Evolutionary conservation across 768 basidiomycete species (phyloP).

Genomic region (Polyporus arcularius): DNA sequence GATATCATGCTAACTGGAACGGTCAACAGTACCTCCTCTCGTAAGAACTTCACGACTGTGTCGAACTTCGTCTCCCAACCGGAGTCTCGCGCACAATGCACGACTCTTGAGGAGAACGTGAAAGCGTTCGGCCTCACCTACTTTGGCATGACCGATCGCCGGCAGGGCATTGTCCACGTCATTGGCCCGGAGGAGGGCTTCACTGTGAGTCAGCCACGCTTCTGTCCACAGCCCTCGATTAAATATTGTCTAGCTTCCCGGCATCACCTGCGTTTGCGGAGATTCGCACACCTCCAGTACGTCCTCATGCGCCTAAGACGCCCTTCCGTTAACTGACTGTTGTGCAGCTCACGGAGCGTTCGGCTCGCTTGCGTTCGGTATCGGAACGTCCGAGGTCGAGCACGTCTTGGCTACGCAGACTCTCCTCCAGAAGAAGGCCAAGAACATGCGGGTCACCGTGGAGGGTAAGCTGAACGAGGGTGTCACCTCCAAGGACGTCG

Average conservation of each 20-base stretch:
- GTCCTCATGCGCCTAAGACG: slow-evolving; percentile 17
- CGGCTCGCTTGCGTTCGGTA: slow-evolving; percentile 67
- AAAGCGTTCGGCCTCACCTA: slow-evolving; percentile 67
- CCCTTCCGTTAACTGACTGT: not conserved
- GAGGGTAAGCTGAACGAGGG: slow-evolving; percentile 57
- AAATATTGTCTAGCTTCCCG: slow-evolving; percentile 37
- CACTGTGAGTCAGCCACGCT: slow-evolving; percentile 37
- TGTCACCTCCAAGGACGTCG: slow-evolving; percentile 63
- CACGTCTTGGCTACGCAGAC: slow-evolving; percentile 71
- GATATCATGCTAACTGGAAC: not conserved
- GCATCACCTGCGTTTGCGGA: slow-evolving; percentile 57
- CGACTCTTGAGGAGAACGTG: slow-evolving; percentile 64
- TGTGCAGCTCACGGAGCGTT: slow-evolving; percentile 60
- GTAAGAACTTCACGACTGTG: slow-evolving; percentile 52
- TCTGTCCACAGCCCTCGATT: not conserved
- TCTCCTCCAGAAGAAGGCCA: slow-evolving; percentile 59
- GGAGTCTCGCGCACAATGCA: slow-evolving; percentile 58
- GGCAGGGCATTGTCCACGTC: slow-evolving; percentile 63
- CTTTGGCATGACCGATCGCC: slow-evolving; percentile 66
- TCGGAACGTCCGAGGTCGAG: slow-evolving; percentile 70
- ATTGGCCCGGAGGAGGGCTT: slow-evolving; percentile 71
- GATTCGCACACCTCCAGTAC: slow-evolving; percentile 67
- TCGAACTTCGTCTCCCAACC: slow-evolving; percentile 55
- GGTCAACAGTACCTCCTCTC: slow-evolving; percentile 42
- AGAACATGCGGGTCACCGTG: slow-evolving; percentile 67